Evolutionary conservation across 441 rosid species (phyloP).

Genomic region (Isatis lusitanica): DNA sequence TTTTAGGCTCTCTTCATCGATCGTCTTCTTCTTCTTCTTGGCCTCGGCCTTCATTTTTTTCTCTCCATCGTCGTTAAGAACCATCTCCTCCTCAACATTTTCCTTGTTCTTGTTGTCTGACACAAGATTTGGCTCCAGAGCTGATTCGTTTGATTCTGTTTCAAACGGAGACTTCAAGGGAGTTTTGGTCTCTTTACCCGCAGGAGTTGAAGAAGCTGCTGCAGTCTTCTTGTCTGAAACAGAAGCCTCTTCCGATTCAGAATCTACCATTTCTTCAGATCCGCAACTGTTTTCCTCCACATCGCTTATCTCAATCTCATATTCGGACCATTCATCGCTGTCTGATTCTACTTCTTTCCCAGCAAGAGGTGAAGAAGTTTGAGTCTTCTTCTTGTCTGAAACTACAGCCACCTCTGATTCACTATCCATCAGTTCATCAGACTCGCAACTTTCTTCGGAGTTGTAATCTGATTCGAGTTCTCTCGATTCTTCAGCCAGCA

Average conservation of each 20-base stretch:
- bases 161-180: conserved; percentile 28
- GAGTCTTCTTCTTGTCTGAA: conserved; percentile 23
- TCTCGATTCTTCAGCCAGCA: conserved; percentile 14
- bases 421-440: conserved; percentile 16
- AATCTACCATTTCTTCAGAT: neutral
- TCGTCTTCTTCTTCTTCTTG: conserved; percentile 14
- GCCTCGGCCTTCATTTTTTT: neutral
- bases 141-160: conserved; percentile 30
- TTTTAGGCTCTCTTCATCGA: conserved; percentile 31
- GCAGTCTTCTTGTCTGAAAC: conserved; percentile 20
- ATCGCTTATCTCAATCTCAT: neutral
- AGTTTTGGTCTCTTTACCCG: conserved; percentile 3
- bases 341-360: conserved; percentile 10
- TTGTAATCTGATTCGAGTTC: neutral
- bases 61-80: conserved; percentile 22
- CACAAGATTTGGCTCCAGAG: neutral
- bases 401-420: conserved; percentile 3
- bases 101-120: conserved; percentile 20
- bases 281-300: neutral
- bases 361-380: neutral
- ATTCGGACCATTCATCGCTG: conserved; percentile 32
- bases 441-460: neutral
- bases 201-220: conserved; percentile 12
- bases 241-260: neutral
- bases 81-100: conserved; percentile 24